These are phyloP conservation scores for Solanum verrucosum DNA, from an alignment of 257 asterid species.

Conservation along the genomic window DNA sequence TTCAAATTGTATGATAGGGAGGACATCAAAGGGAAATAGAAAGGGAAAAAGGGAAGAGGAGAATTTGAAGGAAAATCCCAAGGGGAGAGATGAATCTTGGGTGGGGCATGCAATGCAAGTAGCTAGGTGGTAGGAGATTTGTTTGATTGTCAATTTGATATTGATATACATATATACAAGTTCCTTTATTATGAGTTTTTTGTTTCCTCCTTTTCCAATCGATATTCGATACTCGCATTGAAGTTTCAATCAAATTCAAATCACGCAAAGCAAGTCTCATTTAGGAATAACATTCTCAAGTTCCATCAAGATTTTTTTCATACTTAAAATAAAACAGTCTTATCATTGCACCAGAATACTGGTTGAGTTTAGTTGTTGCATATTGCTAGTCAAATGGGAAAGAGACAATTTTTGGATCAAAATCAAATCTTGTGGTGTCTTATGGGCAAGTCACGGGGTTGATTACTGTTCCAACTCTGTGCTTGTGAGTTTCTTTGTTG, in stretches of 20 bases:
- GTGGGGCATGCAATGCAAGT: background rate
- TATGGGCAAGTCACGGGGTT: background rate
- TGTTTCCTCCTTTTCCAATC: too few species aligned
- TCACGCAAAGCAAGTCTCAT: too few species aligned
- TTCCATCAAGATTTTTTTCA: too few species aligned
- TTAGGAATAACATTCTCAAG: rapidly evolving
- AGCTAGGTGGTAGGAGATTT: background rate
- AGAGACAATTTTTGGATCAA: background rate
- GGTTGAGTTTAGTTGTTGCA: too few species aligned
- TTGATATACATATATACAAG: background rate
- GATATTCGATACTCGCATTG: too few species aligned
- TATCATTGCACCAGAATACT: too few species aligned
- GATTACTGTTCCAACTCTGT: background rate
- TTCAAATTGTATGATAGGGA: background rate
- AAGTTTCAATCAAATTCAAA: too few species aligned
- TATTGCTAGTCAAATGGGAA: background rate
- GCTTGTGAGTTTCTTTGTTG: background rate
- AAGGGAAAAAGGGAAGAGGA: background rate
- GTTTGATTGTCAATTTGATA: background rate
- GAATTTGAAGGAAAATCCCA: background rate
- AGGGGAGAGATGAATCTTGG: background rate
- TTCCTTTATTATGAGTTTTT: background rate
- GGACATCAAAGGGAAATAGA: background rate
- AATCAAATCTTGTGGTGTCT: background rate
- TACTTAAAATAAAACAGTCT: too few species aligned